A percentile compares a stretch with the other conserved stretches of the same genome.
phyloP scores from a whole-genome alignment of 2,329 filamentous ascomycete genomes.

The Ophiostoma sp. region DNA sequence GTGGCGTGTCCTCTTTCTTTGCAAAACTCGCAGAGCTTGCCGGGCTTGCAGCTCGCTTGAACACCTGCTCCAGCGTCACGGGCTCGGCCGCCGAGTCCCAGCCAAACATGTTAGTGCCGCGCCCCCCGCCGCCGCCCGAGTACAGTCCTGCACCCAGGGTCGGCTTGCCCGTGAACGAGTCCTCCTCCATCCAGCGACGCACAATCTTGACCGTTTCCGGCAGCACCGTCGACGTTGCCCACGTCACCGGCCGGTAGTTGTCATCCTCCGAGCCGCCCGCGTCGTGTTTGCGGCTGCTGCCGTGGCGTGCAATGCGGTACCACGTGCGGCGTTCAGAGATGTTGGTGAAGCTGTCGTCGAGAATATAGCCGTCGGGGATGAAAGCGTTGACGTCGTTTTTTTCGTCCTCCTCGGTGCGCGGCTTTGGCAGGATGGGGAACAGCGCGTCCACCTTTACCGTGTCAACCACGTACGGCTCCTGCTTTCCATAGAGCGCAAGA shows the following conservation, averaged over 20 bases:
- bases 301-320: constrained; percentile 59
- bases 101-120: constrained; percentile 51
- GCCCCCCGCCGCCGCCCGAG: constrained; percentile 35
- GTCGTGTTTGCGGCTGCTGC: constrained; percentile 54
- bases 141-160: constrained; percentile 35
- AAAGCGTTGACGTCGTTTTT: constrained; percentile 27
- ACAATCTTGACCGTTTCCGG: constrained; percentile 54
- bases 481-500: constrained; percentile 30
- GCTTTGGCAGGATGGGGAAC: constrained; percentile 15
- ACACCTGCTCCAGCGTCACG: constrained; percentile 46
- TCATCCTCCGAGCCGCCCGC: constrained; percentile 43
- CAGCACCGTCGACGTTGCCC: constrained; percentile 51
- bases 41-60: constrained; percentile 30
- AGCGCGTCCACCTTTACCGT: constrained; percentile 19
- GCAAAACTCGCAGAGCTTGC: neutral
- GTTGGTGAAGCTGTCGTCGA: constrained; percentile 49
- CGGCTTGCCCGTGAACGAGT: constrained; percentile 50
- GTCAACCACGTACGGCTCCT: constrained; percentile 19
- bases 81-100: constrained; percentile 53
- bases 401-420: constrained; percentile 14
- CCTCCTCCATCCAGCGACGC: constrained; percentile 61
- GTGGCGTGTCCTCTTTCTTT: neutral
- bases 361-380: constrained; percentile 42
- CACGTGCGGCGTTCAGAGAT: constrained; percentile 58
- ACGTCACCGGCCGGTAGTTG: constrained; percentile 54